Conservation (phyloP, 2,329 filamentous ascomycete species). For the Cryphonectria japonica region DNA sequence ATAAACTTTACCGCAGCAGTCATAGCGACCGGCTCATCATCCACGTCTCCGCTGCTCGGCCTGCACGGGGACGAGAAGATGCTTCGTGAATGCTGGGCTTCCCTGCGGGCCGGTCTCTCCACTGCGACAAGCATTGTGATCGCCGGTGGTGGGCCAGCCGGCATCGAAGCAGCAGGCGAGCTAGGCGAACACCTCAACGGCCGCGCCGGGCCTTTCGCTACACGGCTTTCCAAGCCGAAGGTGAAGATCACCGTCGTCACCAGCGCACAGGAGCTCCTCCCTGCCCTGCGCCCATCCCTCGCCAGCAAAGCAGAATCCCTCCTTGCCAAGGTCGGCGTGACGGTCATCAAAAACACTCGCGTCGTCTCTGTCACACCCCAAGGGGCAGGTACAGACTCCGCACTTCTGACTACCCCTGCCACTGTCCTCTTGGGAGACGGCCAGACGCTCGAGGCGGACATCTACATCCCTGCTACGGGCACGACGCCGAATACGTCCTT, state of each 20-base stretch:
- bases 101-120: slow-evolving; percentile 46
- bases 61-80: slow-evolving; percentile 41
- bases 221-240: slow-evolving; percentile 39
- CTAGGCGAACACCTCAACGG: slow-evolving; percentile 57
- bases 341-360: slow-evolving; percentile 45
- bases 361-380: slow-evolving; percentile 41
- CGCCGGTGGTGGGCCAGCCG: slow-evolving; percentile 47
- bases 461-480: slow-evolving; percentile 54
- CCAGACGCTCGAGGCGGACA: slow-evolving; percentile 44
- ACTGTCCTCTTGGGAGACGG: slow-evolving; percentile 46
- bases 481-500: slow-evolving; percentile 33
- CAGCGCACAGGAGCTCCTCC: slow-evolving; percentile 43
- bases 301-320: slow-evolving; percentile 46
- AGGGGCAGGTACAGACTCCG: slow-evolving; percentile 36
- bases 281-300: slow-evolving; percentile 43
- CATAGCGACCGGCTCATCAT: slow-evolving; percentile 53
- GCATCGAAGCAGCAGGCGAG: slow-evolving; percentile 53
- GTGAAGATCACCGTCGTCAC: slow-evolving; percentile 51
- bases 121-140: slow-evolving; percentile 49
- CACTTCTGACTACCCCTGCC: slow-evolving; percentile 34
- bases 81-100: slow-evolving; percentile 41
- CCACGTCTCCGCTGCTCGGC: slow-evolving; percentile 48
- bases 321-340: slow-evolving; percentile 51
- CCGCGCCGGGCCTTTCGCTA: slow-evolving; percentile 43
- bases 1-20: slow-evolving; percentile 50